Conservation (phyloP, 2,329 filamentous ascomycete genomes). For the Neofusicoccum sp. region DNA sequence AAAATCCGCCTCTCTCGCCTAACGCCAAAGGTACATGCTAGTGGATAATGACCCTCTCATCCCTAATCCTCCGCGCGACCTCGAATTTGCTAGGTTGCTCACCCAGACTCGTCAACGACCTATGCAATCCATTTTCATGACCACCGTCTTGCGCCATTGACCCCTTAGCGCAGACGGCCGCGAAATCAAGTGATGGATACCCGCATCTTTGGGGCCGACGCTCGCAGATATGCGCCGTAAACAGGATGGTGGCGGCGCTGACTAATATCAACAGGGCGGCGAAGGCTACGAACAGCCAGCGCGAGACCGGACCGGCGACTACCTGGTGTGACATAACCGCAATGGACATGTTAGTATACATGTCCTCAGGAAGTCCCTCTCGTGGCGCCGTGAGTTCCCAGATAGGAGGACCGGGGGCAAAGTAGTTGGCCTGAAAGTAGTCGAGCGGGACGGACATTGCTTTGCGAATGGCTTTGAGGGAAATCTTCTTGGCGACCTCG, state of each 20-base stretch:
- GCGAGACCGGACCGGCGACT: not conserved
- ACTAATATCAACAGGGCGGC: not conserved
- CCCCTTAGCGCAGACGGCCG: not conserved
- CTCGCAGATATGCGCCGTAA: not conserved
- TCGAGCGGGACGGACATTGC: slow-evolving; percentile 5
- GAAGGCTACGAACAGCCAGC: not conserved
- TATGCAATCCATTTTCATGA: not conserved
- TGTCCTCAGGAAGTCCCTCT: not conserved
- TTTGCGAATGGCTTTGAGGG: not conserved
- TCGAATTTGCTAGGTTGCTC: slow-evolving; percentile 3
- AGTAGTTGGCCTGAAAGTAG: slow-evolving; percentile 11
- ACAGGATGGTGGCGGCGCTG: not conserved
- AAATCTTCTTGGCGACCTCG: slow-evolving; percentile 1
- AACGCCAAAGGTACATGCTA: not conserved
- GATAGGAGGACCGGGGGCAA: not conserved
- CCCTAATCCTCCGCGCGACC: not conserved
- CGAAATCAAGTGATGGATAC: slow-evolving; percentile 5
- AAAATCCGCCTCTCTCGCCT: not conserved
- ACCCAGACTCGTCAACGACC: not conserved
- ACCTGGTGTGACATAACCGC: slow-evolving; percentile 8
- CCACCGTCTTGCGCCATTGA: not conserved
- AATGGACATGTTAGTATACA: slow-evolving; percentile 10
- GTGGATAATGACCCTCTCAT: slow-evolving; percentile 1
- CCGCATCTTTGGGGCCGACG: not conserved
- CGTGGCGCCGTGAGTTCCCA: not conserved